phyloP scores from a whole-genome alignment of 805 yeast genomes.

The Phaffomyces opuntiae region DNA sequence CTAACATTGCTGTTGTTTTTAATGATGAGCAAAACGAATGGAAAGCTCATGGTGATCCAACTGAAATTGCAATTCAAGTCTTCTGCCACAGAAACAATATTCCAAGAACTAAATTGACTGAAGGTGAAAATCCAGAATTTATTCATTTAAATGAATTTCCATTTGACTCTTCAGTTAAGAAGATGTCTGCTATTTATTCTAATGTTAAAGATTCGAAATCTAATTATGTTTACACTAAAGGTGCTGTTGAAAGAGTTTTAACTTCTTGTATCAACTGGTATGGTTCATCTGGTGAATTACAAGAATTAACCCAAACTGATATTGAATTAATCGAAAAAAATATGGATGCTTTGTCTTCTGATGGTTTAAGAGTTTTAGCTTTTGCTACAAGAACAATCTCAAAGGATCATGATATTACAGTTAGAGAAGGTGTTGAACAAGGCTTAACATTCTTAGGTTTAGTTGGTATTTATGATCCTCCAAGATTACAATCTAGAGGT shows the following conservation, averaged over 20 bases:
- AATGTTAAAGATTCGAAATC: slow-evolving; percentile 24
- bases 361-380: slow-evolving; percentile 69
- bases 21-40: slow-evolving; percentile 43
- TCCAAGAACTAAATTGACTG: slow-evolving; percentile 38
- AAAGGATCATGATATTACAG: slow-evolving; percentile 24
- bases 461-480: slow-evolving; percentile 78
- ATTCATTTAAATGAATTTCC: slow-evolving; percentile 59
- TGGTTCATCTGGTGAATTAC: slow-evolving; percentile 23
- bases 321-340: slow-evolving; percentile 39
- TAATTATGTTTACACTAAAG: slow-evolving; percentile 48
- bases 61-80: slow-evolving; percentile 83
- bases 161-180: slow-evolving; percentile 66
- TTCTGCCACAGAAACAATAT: slow-evolving; percentile 53
- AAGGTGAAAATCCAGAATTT: slow-evolving; percentile 24
- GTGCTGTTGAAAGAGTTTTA: slow-evolving; percentile 70
- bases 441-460: slow-evolving; percentile 55
- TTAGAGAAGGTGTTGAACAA: slow-evolving; percentile 42
- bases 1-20: slow-evolving; percentile 68
- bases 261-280: slow-evolving; percentile 50
- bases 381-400: slow-evolving; percentile 44
- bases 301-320: slow-evolving; percentile 35
- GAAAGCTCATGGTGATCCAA: slow-evolving; percentile 85
- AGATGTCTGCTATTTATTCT: slow-evolving; percentile 59
- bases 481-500: slow-evolving; percentile 59
- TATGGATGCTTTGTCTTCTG: slow-evolving; percentile 51